A percentile compares a stretch with the other conserved stretches of the same genome.
phyloP scores from a whole-genome alignment of 306 rosid genomes.

The Cajanus cajan region DNA sequence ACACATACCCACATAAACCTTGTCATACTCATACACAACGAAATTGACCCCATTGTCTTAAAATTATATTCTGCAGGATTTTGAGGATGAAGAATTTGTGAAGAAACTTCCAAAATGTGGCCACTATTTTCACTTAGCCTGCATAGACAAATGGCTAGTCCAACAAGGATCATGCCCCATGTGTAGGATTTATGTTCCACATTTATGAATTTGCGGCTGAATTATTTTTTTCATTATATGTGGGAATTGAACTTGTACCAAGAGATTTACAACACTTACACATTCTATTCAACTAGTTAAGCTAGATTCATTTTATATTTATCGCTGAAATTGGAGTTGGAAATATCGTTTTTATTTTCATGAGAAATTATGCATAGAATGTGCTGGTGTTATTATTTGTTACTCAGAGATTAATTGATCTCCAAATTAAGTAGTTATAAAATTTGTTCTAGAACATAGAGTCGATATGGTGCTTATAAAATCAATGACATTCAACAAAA shows the following conservation, averaged over 20 bases:
- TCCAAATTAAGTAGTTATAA: too few species aligned
- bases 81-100: constrained; percentile 24
- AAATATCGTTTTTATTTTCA: background rate
- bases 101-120: constrained; percentile 30
- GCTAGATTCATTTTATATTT: too few species aligned
- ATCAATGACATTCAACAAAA: too few species aligned
- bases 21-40: background rate
- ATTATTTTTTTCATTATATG: too few species aligned
- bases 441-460: too few species aligned
- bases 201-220: background rate
- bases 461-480: too few species aligned
- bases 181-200: constrained; percentile 25
- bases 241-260: too few species aligned
- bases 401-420: too few species aligned
- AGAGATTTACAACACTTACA: too few species aligned
- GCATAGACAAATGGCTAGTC: constrained; percentile 36
- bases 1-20: background rate
- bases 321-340: too few species aligned
- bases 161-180: constrained; percentile 35
- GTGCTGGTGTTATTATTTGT: background rate
- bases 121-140: constrained; percentile 28
- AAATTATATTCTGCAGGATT: constrained; percentile 11
- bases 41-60: background rate
- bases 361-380: background rate
- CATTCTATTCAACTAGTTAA: too few species aligned